Conservation (phyloP, 257 asterid genomes). For the Asclepias syriaca region DNA sequence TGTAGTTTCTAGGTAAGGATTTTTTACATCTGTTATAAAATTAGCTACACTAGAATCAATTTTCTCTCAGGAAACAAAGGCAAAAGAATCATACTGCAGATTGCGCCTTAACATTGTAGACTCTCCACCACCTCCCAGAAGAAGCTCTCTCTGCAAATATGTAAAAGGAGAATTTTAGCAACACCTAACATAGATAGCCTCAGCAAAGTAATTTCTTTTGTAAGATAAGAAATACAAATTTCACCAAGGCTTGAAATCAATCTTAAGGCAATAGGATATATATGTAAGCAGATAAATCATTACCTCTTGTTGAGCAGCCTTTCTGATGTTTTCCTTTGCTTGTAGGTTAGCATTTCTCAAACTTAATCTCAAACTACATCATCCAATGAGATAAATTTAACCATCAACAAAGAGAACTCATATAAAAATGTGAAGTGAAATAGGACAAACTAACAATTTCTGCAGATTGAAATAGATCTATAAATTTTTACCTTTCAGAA, state of each 20-base stretch:
- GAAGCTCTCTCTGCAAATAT: conserved; percentile 76
- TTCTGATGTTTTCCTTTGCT: conserved; percentile 81
- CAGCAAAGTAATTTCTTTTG: background rate
- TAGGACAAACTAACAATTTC: background rate
- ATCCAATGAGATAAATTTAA: conserved; percentile 7
- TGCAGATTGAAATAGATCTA: background rate
- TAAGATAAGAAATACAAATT: background rate
- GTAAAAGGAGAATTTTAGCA: conserved; percentile 14
- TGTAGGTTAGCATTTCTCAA: conserved; percentile 80
- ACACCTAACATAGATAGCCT: background rate
- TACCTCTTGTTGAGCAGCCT: conserved; percentile 88
- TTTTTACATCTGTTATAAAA: background rate
- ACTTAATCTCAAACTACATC: conserved; percentile 53
- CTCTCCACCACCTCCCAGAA: conserved; percentile 95
- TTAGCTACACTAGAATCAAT: background rate
- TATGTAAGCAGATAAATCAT: conserved; percentile 3
- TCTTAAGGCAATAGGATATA: too few relatives aligned
- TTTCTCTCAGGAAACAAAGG: background rate
- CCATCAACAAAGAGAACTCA: background rate
- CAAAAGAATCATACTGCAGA: conserved; percentile 58
- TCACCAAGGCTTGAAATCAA: background rate
- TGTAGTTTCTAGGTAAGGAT: conserved; percentile 7
- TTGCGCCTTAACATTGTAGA: conserved; percentile 85
- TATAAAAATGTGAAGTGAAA: background rate
- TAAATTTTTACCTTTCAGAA: background rate